These are phyloP conservation scores for Suaeda aralocaspica DNA, from an alignment of 148 eudicot species.

Conservation along the genomic window DNA sequence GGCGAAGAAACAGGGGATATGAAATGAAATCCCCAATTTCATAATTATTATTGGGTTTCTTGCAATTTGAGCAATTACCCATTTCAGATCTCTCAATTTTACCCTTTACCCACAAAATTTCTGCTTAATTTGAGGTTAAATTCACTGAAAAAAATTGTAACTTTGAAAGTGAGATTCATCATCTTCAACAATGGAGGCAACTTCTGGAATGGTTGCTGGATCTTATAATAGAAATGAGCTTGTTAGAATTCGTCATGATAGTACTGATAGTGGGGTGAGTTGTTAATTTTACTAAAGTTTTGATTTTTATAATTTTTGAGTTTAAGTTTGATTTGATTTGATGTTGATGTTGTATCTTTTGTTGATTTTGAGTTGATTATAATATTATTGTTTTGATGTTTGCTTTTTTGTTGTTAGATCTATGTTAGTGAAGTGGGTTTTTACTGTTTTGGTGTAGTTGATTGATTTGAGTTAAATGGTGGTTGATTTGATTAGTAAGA, in stretches of 20 bases:
- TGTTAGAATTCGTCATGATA: slow-evolving; percentile 84
- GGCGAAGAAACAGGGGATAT: slow-evolving; percentile 12
- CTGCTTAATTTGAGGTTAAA: background rate
- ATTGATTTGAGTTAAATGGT: background rate
- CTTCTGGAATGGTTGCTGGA: slow-evolving; percentile 90
- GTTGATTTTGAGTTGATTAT: background rate
- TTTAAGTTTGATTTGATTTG: slow-evolving; percentile 11
- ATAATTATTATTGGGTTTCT: slow-evolving; percentile 1
- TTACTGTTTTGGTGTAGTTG: slow-evolving; percentile 1
- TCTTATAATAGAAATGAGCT: slow-evolving; percentile 76
- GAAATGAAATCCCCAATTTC: slow-evolving; percentile 12
- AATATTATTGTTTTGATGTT: background rate
- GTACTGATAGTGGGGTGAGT: slow-evolving; percentile 70
- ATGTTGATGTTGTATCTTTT: background rate
- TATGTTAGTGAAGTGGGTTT: slow-evolving; percentile 1
- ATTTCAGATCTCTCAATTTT: slow-evolving; percentile 23
- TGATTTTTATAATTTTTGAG: slow-evolving; percentile 15
- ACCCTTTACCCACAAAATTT: slow-evolving; percentile 13
- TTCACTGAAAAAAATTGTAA: background rate
- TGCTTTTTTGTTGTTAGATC: background rate
- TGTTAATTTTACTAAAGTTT: background rate
- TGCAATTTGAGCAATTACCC: slow-evolving; percentile 20
- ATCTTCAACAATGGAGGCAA: slow-evolving; percentile 66
- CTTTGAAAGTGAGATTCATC: too few species aligned
- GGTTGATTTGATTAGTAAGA: background rate